Evolutionary conservation across 2,329 filamentous ascomycete species (phyloP).

Genomic region (Akanthomyces uredinophilus): DNA sequence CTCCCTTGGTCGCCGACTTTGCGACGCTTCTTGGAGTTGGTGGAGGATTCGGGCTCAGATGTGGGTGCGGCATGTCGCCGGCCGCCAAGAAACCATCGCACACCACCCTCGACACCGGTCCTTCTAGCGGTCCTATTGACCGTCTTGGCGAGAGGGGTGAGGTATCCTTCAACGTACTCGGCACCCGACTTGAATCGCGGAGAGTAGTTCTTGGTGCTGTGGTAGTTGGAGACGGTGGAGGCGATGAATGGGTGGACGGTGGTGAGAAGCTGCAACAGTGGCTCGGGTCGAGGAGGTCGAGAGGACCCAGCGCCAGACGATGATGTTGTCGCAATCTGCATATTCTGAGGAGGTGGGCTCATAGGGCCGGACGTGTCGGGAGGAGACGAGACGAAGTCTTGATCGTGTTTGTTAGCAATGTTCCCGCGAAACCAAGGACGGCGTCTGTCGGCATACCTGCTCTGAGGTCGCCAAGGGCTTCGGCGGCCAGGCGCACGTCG

Average conservation of each 20-base stretch:
- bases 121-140: conserved; percentile 77
- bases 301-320: conserved; percentile 18
- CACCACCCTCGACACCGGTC: conserved; percentile 81
- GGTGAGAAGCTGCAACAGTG: conserved; percentile 78
- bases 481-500: conserved; percentile 65
- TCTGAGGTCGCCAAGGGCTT: conserved; percentile 69
- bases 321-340: conserved; percentile 19
- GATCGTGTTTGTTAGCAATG: conserved; percentile 15
- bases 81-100: conserved; percentile 74
- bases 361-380: conserved; percentile 40
- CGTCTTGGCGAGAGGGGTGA: conserved; percentile 80
- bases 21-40: conserved; percentile 52
- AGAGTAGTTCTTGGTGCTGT: conserved; percentile 82
- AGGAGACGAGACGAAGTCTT: conserved; percentile 65
- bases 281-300: conserved; percentile 59
- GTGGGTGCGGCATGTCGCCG: conserved; percentile 45
- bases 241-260: conserved; percentile 83
- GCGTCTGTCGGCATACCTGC: conserved; percentile 50
- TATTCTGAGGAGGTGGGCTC: conserved; percentile 24
- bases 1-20: conserved; percentile 46
- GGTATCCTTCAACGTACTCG: conserved; percentile 83
- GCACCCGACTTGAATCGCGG: conserved; percentile 84
- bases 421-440: neutral
- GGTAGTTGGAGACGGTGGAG: conserved; percentile 80
- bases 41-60: conserved; percentile 42